phyloP scores from a whole-genome alignment of 2,329 filamentous ascomycete species.

The Phialocephala sp. region DNA sequence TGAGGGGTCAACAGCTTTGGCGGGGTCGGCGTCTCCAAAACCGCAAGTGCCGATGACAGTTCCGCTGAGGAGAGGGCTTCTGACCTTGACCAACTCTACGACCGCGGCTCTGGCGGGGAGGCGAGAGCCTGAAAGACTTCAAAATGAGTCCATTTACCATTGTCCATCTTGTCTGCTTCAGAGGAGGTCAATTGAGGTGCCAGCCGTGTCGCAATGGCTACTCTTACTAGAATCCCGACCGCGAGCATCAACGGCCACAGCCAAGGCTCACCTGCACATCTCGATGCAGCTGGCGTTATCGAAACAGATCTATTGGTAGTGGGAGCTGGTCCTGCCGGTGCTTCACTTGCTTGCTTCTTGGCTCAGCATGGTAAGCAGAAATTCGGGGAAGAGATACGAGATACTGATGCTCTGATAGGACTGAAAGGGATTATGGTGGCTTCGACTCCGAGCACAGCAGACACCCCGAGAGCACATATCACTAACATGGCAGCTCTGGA shows the following conservation, averaged over 20 bases:
- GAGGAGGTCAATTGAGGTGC: background rate
- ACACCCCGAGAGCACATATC: constrained; percentile 65
- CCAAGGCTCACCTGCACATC: background rate
- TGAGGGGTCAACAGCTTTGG: background rate
- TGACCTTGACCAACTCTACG: background rate
- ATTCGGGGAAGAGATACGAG: background rate
- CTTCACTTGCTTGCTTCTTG: constrained; percentile 59
- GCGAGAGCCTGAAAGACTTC: background rate
- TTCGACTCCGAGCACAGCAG: constrained; percentile 54
- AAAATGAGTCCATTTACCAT: background rate
- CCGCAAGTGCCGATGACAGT: background rate
- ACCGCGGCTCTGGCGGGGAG: background rate
- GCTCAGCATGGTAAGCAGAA: constrained; percentile 49
- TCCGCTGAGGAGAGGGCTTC: background rate
- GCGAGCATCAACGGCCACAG: background rate
- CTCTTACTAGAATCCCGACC: background rate
- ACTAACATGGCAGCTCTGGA: constrained; percentile 63
- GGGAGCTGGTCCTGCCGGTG: constrained; percentile 60
- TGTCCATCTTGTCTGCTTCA: background rate
- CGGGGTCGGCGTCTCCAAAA: too few species aligned
- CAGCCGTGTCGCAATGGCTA: background rate
- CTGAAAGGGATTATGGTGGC: constrained; percentile 60
- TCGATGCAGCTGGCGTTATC: constrained; percentile 8
- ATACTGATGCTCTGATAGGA: constrained; percentile 40
- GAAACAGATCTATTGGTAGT: constrained; percentile 56